Base-by-base conservation (phyloP, 371 early-diverging fungal genomes). In the Lichtheimia ornata region DNA sequence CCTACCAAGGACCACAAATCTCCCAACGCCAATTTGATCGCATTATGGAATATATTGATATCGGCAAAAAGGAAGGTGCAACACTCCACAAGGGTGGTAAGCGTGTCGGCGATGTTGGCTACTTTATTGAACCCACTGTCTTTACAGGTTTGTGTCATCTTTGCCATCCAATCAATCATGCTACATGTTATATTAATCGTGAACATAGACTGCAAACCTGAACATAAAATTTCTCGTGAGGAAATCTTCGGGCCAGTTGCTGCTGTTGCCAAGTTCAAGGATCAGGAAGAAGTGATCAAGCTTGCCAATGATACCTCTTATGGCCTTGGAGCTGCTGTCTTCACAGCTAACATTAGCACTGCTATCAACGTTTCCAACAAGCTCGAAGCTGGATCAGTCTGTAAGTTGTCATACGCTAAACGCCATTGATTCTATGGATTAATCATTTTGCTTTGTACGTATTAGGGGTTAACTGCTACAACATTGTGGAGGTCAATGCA, bases 311-410 rank as follows among this genome's bases (percentile, higher is more conserved):
- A 75, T 63, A 86, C 88, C 11, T 64, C 74, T 0, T 88, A 85
- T 28, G 97, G 96, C 22, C 74, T 96, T 55, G 93, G 94, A 2
- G 90, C 88, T 2, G 94, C 94, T 74, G 83, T 94, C 58, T 95
- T 85, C 69, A 91, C 91, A 49, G 70, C 80, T 15, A 85, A 90
- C 64, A 70, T 91, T n/a, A 76, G 80, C 56, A 81, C 79, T 53
- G 92, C 92, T 20, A 79, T 88, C 56, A 71, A 76, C 58, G 82
- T 92, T 44, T 79, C 91, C 53, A 85, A 87, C 61, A 71, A 43
- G 18, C 59, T 66, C 4, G 55, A 66, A 50, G 62, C 62, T 27
- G 62, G 66, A 15, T 55, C 62, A 28, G 62, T 66, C 54, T 66
- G 61, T 57, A 49, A 47, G 58, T 57, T 35, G 55, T 47, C 52